phyloP scores from a whole-genome alignment of 208 protist species.

The Wallacemonas sp. region DNA sequence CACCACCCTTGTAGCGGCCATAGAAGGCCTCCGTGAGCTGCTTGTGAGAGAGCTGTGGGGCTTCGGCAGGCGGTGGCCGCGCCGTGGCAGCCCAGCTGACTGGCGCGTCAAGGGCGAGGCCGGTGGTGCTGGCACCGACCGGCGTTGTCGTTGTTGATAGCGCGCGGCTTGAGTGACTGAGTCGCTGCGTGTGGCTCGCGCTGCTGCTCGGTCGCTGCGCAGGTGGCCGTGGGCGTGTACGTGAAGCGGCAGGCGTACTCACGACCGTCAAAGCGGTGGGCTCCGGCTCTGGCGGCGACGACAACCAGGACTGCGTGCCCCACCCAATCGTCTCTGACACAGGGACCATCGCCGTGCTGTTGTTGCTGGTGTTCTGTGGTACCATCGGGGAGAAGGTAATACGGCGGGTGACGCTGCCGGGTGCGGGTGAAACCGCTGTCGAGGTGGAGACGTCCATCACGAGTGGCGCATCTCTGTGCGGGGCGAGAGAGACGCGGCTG shows the following conservation, averaged over 20 bases:
- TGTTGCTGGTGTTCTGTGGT: not conserved
- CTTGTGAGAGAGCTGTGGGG: slow-evolving; percentile 49
- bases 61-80: not conserved
- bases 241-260: too few species aligned
- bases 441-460: too few species aligned
- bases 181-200: not conserved
- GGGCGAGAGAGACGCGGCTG: too few species aligned
- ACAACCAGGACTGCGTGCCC: slow-evolving; percentile 3
- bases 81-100: not conserved
- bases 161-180: too few species aligned
- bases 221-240: too few species aligned
- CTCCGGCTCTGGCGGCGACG: too few species aligned
- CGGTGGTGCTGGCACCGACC: too few species aligned
- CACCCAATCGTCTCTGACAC: slow-evolving; percentile 1
- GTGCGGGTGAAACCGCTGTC: not conserved
- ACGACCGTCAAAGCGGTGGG: too few species aligned
- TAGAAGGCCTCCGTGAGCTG: slow-evolving; percentile 79
- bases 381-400: not conserved
- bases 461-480: too few species aligned
- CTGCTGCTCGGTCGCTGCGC: not conserved
- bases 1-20: slow-evolving; percentile 33
- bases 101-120: slow-evolving; percentile 2
- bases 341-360: not conserved
- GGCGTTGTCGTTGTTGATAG: too few species aligned
- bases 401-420: not conserved